Conservation (phyloP, 1,284 basidiomycete genomes). For the Cryptococcus sp. region DNA sequence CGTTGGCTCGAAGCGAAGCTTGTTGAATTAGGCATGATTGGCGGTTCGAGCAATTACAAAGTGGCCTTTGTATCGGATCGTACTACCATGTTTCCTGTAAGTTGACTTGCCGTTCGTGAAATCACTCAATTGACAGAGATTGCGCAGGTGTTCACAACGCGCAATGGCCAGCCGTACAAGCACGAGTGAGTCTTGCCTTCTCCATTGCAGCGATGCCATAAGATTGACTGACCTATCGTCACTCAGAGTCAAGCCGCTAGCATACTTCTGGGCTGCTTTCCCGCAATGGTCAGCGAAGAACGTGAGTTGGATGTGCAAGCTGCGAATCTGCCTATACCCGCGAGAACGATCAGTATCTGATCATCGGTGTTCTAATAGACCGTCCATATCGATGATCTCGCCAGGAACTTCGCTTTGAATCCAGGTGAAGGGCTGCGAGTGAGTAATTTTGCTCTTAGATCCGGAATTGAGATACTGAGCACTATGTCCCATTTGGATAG, state of each 20-base stretch:
- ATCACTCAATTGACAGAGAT: neutral
- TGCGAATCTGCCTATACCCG: neutral
- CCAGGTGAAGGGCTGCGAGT: slow-evolving; percentile 75
- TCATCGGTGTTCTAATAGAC: slow-evolving; percentile 53
- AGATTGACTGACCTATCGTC: too few species aligned
- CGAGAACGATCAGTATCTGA: too few species aligned
- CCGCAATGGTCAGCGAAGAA: slow-evolving; percentile 75
- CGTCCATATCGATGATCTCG: slow-evolving; percentile 85
- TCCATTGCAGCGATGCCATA: neutral
- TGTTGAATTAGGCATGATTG: slow-evolving; percentile 82
- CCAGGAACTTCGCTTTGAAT: slow-evolving; percentile 83
- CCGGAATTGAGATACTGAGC: neutral
- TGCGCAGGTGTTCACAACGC: slow-evolving; percentile 61
- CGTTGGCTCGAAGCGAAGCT: slow-evolving; percentile 89
- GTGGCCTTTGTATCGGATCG: slow-evolving; percentile 70
- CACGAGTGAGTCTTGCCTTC: slow-evolving; percentile 58
- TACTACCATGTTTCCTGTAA: slow-evolving; percentile 81
- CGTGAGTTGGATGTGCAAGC: slow-evolving; percentile 14
- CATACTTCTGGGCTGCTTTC: slow-evolving; percentile 84
- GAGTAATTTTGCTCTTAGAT: neutral
- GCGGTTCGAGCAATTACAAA: slow-evolving; percentile 67
- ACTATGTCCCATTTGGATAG: slow-evolving; percentile 19
- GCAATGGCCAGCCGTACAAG: slow-evolving; percentile 71
- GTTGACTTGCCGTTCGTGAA: neutral
- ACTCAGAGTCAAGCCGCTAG: slow-evolving; percentile 69